A percentile compares a stretch with the other conserved stretches of the same genome.
phyloP scores from a whole-genome alignment of 78 protist genomes.

The Polysphondylium violaceum region DNA sequence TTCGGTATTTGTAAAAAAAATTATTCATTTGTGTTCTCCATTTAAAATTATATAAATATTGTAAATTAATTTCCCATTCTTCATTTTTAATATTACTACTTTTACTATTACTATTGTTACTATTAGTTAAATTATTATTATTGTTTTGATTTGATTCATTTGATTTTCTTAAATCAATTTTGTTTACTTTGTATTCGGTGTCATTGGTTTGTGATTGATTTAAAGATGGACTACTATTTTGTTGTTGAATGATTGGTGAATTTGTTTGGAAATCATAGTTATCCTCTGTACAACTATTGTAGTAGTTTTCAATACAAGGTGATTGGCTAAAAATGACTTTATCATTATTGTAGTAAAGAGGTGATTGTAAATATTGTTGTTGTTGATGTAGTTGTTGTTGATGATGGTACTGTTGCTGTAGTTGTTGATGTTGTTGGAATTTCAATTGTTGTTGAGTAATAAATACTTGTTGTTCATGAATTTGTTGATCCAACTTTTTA shows the following conservation, averaged over 20 bases:
- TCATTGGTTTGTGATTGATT: neutral
- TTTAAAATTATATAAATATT: neutral
- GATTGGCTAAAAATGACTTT: neutral
- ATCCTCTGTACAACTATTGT: too few species aligned
- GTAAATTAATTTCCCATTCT: conserved; percentile 22
- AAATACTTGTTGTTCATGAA: too few species aligned
- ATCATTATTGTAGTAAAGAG: neutral
- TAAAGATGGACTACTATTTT: neutral
- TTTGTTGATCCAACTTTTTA: too few species aligned
- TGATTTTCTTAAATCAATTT: neutral
- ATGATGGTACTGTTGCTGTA: too few species aligned
- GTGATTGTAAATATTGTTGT: too few species aligned
- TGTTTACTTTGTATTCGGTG: neutral
- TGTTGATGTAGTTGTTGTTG: too few species aligned
- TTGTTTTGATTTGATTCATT: neutral
- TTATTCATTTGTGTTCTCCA: conserved; percentile 24
- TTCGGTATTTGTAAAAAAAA: conserved; percentile 1
- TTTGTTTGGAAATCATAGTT: too few species aligned
- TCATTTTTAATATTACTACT: neutral
- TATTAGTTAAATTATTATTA: neutral
- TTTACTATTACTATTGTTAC: neutral
- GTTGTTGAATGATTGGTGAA: too few species aligned
- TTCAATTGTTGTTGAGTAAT: too few species aligned
- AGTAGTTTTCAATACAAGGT: neutral
- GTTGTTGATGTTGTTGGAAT: too few species aligned